A percentile compares a stretch with the other conserved stretches of the same genome.
Evolutionary conservation across 2,329 filamentous ascomycete species (phyloP).

Genomic region (Tricladium varicosporioides): DNA sequence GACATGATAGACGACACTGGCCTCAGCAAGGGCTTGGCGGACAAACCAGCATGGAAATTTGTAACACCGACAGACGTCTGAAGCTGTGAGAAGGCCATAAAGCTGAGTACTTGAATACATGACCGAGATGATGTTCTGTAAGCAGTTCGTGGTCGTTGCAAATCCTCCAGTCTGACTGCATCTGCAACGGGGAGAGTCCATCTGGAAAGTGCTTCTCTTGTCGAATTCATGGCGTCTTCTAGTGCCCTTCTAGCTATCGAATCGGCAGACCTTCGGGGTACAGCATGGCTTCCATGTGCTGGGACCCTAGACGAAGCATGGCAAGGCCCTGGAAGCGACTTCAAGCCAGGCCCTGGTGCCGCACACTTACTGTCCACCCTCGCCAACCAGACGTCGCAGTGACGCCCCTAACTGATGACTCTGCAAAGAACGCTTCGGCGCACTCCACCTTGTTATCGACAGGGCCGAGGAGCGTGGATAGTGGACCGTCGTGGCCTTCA

Average conservation of each 20-base stretch:
- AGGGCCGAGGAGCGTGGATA: no score
- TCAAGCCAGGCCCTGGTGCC: background rate
- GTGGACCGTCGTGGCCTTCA: no score
- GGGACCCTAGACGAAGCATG: background rate
- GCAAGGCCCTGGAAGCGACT: background rate
- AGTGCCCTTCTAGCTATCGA: conserved; percentile 9
- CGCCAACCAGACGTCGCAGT: no score
- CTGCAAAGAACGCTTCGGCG: no score
- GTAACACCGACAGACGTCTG: background rate
- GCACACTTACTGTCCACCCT: background rate
- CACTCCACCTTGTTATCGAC: no score
- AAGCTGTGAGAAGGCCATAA: no score
- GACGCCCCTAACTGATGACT: no score
- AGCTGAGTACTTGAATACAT: background rate
- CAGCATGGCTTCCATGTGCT: conserved; percentile 6
- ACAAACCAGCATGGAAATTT: background rate
- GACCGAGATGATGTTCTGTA: background rate
- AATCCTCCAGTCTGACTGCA: background rate
- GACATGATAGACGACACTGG: background rate
- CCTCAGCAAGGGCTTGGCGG: background rate
- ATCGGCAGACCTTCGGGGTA: conserved; percentile 1
- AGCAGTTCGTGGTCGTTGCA: background rate
- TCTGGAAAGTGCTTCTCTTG: background rate
- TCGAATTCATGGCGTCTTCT: conserved; percentile 9
- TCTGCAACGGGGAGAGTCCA: background rate